Percentiles rank a stretch among this genome's conserved stretches.
Evolutionary conservation across 83 land plant species (phyloP).

Genomic region (Picea engelmannii): DNA sequence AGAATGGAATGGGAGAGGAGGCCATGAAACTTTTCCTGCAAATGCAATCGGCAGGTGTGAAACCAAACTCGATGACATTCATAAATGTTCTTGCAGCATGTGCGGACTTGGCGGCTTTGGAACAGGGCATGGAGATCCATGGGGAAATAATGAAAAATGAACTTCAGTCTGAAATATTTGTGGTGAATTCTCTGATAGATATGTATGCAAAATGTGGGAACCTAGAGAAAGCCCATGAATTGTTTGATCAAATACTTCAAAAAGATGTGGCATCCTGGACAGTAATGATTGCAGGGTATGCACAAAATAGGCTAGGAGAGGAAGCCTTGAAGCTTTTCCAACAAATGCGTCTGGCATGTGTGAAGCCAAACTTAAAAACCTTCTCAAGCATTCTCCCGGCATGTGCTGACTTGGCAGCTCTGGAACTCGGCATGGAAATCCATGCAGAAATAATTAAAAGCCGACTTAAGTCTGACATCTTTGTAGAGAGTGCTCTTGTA

Average conservation of each 20-base stretch:
- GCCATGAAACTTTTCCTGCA: background rate
- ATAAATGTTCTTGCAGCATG: background rate
- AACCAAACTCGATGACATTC: conserved; percentile 23
- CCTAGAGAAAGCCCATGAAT: conserved; percentile 14
- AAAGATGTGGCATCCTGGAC: conserved; percentile 11
- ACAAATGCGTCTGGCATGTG: background rate
- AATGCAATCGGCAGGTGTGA: conserved; percentile 17
- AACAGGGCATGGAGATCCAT: conserved; percentile 1
- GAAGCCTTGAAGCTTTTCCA: conserved; percentile 10
- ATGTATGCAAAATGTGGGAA: conserved; percentile 33
- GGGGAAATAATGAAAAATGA: background rate
- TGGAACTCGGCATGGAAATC: background rate
- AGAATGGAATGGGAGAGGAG: conserved; percentile 8
- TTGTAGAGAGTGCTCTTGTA: conserved; percentile 12
- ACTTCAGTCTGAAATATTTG: conserved; percentile 15
- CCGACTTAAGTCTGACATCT: conserved; percentile 1
- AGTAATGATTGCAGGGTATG: conserved; percentile 15
- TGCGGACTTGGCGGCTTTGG: background rate
- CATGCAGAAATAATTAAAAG: conserved; percentile 4
- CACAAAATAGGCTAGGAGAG: background rate
- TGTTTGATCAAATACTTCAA: conserved; percentile 22
- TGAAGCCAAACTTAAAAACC: background rate
- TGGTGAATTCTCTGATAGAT: conserved; percentile 31
- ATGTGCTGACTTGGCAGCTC: background rate
- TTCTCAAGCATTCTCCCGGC: conserved; percentile 8